phyloP scores from a whole-genome alignment of 495 filamentous ascomycete genomes.

The Glonium stellatum region DNA sequence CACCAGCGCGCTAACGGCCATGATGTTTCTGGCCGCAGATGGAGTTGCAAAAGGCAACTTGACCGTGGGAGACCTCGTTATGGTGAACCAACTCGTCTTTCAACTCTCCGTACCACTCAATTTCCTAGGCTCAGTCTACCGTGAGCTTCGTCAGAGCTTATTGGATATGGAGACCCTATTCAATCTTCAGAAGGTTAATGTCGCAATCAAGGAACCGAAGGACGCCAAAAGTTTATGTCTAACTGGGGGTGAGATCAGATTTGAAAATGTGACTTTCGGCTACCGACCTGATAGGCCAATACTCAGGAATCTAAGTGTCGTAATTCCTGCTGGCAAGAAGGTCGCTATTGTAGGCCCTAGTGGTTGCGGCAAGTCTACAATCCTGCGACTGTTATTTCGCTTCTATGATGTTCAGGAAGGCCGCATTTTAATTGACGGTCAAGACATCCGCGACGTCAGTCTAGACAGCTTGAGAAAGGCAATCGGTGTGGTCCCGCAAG shows the following conservation, averaged over 20 bases:
- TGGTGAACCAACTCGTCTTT: conserved; percentile 98
- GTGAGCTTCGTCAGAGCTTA: conserved; percentile 87
- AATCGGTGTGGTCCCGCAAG: conserved; percentile 95
- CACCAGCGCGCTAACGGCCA: conserved; percentile 84
- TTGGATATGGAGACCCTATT: conserved; percentile 98
- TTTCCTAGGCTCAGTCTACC: conserved; percentile 92
- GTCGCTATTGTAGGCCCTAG: conserved; percentile 92
- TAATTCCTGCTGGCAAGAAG: conserved; percentile 91
- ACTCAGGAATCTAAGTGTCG: conserved; percentile 73
- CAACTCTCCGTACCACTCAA: conserved; percentile 94
- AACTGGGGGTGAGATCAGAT: conserved; percentile 77
- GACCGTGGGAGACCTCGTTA: conserved; percentile 93
- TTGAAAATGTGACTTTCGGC: conserved; percentile 92
- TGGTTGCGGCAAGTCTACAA: conserved; percentile 93
- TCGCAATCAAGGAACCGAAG: conserved; percentile 68
- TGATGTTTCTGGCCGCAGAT: conserved; percentile 94
- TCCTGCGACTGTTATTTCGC: conserved; percentile 83
- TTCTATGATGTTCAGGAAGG: conserved; percentile 89
- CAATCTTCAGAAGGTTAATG: conserved; percentile 96
- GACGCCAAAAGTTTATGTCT: conserved; percentile 66
- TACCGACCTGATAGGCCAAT: conserved; percentile 86
- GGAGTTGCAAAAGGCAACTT: conserved; percentile 74
- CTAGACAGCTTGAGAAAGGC: conserved; percentile 73
- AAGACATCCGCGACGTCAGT: conserved; percentile 78
- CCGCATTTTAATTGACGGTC: conserved; percentile 83